Base-by-base conservation (phyloP, 805 yeast species). In the Candida cerambycidarum region DNA sequence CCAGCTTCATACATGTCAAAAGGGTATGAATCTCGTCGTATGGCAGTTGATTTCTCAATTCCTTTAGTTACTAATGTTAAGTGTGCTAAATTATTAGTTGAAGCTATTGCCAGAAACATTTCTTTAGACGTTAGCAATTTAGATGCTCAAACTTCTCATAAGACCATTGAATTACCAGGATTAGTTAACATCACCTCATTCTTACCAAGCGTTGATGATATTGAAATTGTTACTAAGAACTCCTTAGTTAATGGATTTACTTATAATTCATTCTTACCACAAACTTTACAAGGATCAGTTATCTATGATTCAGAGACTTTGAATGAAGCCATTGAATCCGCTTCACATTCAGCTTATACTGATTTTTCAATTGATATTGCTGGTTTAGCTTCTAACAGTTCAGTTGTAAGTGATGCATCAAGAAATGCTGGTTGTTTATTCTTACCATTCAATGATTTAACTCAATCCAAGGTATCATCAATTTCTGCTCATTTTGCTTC, bases 41-140 rank as follows among this genome's bases (percentile, higher is more conserved):
- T 93, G 98, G 99, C 99, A 54, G 97, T 93, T 53, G 99, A 93
- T 70, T 95, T 87, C 65, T 90, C 97, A 40, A 89, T 93, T 62
- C 99, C 99, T 39, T 77, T 93, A 64, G 96, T 93, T 39, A 93
- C 99, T 52, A 93, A 93, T 62, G 98, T 93, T 54, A 93, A 93
- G 71, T 84, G 90, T 75, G 99, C 99, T 49, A 93, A 93, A 71
- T 75, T 93, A 53, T 76, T 93, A 67, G 83, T 93, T 53, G 98
- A 93, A 72, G 98, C 99, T n/a, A 66, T 89, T 52, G 77, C 92
- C 30, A 77, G 93, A 72, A 71, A 81, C 58, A 69, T 74, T 50
- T 48, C 73, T n/a, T 71, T 89, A 53, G 85, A 83, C 16, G 88
- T 86, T 41, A 61, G 85, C 38, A 79, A 80, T 59, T 75, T 82